phyloP scores from a whole-genome alignment of 108 stramenopile species.

The Skeletonema potamos region DNA sequence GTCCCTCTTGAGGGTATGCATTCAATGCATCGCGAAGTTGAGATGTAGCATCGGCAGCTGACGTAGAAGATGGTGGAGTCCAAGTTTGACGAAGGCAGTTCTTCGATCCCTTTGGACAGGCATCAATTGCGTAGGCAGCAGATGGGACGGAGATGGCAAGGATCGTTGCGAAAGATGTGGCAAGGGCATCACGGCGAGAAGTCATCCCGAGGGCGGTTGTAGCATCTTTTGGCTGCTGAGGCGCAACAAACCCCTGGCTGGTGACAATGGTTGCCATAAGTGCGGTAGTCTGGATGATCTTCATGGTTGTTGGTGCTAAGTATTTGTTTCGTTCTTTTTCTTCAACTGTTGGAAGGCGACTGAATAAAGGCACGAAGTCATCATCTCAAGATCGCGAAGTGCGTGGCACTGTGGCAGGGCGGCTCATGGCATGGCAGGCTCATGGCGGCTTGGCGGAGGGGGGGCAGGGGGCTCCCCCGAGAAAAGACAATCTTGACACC shows the following conservation, averaged over 20 bases:
- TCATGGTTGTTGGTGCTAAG: neutral
- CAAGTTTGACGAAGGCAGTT: conserved; percentile 82
- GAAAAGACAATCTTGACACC: too few relatives aligned
- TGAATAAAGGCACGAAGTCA: too few relatives aligned
- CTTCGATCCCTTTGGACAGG: conserved; percentile 61
- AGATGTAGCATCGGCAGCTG: conserved; percentile 45
- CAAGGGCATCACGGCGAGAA: neutral
- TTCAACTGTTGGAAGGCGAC: too few relatives aligned
- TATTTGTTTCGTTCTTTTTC: too few relatives aligned
- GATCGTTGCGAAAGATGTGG: neutral
- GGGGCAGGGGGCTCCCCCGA: too few relatives aligned
- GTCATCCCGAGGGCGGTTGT: neutral
- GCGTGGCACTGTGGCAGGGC: too few relatives aligned
- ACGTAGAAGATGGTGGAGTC: conserved; percentile 63
- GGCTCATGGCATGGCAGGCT: too few relatives aligned
- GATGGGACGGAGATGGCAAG: conserved; percentile 2
- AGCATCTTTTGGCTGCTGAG: neutral
- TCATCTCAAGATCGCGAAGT: too few relatives aligned
- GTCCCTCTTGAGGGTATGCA: conserved; percentile 70
- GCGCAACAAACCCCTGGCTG: neutral
- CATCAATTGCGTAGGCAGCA: conserved; percentile 61
- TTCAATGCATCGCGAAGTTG: conserved; percentile 51
- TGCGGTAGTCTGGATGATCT: neutral
- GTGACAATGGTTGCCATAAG: neutral
- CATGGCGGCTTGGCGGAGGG: too few relatives aligned